A percentile compares a stretch with the other conserved stretches of the same genome.
Conservation (phyloP, 257 asterid species). For the Nicotiana otophora region DNA sequence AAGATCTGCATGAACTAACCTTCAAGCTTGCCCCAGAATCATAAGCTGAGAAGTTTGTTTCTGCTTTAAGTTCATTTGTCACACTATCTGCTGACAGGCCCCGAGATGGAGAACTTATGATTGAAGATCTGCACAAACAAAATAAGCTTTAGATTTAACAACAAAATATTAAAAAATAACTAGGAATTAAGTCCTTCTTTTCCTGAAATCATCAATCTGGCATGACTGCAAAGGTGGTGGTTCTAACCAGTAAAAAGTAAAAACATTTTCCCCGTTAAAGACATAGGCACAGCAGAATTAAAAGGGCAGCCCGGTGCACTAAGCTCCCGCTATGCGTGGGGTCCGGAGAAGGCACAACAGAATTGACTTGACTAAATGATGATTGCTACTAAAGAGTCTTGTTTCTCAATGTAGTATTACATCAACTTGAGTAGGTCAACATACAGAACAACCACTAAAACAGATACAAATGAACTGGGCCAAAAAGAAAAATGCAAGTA, state of each 20-base stretch:
- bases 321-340: too few species aligned
- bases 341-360: background rate
- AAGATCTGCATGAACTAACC: slow-evolving; percentile 30
- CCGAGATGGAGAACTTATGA: slow-evolving; percentile 41
- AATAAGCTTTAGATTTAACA: slow-evolving; percentile 6
- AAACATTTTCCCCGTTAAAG: background rate
- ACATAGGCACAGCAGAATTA: too few species aligned
- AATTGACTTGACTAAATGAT: background rate
- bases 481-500: too few species aligned
- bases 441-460: too few species aligned
- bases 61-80: slow-evolving; percentile 33
- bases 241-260: background rate
- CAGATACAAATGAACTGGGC: too few species aligned
- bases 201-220: background rate
- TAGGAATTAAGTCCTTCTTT: background rate
- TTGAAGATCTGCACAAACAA: slow-evolving; percentile 49
- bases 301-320: too few species aligned
- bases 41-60: slow-evolving; percentile 26
- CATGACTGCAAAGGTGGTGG: background rate
- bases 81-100: slow-evolving; percentile 35
- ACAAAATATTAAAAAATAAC: background rate
- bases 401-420: background rate
- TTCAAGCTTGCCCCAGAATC: slow-evolving; percentile 44
- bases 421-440: too few species aligned
- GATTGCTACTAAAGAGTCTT: background rate